Percentiles rank a stretch among this genome's conserved stretches.
phyloP scores from a whole-genome alignment of 108 stramenopile species.

The Ochromonas danica region DNA sequence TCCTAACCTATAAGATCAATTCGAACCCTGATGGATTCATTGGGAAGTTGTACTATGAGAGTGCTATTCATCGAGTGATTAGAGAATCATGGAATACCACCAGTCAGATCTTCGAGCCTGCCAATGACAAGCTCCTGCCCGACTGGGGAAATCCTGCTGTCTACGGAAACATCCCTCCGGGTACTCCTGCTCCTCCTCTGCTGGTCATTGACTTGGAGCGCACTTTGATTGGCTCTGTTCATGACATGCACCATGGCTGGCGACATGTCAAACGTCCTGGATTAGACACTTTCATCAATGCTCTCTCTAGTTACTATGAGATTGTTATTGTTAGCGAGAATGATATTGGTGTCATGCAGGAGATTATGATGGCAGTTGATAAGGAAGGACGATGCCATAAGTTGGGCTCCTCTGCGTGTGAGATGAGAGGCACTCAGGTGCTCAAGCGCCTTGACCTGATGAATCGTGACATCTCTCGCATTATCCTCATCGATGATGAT shows the following conservation, averaged over 20 bases:
- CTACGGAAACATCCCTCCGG: slow-evolving; percentile 28
- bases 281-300: slow-evolving; percentile 16
- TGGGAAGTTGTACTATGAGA: neutral
- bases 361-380: slow-evolving; percentile 27
- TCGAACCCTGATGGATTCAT: neutral
- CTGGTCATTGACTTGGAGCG: slow-evolving; percentile 27
- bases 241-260: slow-evolving; percentile 28
- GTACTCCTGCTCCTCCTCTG: slow-evolving; percentile 32
- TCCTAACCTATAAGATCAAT: neutral
- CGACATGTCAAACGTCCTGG: slow-evolving; percentile 33
- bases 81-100: neutral
- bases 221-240: slow-evolving; percentile 20
- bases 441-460: slow-evolving; percentile 26
- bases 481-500: slow-evolving; percentile 92
- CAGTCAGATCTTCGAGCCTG: slow-evolving; percentile 2
- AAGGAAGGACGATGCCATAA: slow-evolving; percentile 8
- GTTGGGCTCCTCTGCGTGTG: slow-evolving; percentile 7
- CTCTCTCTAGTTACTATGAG: slow-evolving; percentile 31
- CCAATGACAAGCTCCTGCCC: slow-evolving; percentile 25
- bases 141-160: slow-evolving; percentile 9
- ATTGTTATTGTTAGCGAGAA: slow-evolving; percentile 28
- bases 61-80: neutral
- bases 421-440: neutral
- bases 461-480: slow-evolving; percentile 39
- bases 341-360: slow-evolving; percentile 21